Conservation (phyloP, 108 stramenopile species). For the Cylindrotheca closterium region DNA sequence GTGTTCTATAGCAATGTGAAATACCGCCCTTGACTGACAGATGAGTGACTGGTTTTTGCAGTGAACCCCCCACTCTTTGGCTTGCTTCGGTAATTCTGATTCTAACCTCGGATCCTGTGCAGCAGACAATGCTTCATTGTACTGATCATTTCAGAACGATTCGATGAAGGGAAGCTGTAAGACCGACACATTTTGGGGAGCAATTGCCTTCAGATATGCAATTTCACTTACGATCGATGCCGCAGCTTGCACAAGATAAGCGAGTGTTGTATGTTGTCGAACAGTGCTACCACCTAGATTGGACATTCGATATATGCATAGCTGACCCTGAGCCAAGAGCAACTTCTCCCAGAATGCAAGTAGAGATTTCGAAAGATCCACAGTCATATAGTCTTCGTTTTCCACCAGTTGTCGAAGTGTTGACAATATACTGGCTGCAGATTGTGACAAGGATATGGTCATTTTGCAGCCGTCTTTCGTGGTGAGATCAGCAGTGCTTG, state of each 20-base stretch:
- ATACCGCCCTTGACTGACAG: constrained; percentile 40
- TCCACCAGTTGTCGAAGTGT: constrained; percentile 25
- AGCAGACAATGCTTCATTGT: constrained; percentile 38
- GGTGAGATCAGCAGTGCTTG: constrained; percentile 8
- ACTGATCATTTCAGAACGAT: no score
- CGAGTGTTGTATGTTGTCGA: constrained; percentile 35
- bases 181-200: no score
- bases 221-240: constrained; percentile 6
- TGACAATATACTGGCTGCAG: constrained; percentile 30
- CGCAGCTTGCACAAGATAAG: constrained; percentile 37
- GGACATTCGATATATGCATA: constrained; percentile 40
- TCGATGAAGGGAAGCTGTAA: constrained; percentile 1
- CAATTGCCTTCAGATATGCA: no score
- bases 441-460: constrained; percentile 32
- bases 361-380: constrained; percentile 41
- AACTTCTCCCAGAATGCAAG: constrained; percentile 45
- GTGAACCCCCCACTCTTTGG: constrained; percentile 42
- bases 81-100: constrained; percentile 33
- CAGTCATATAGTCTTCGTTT: constrained; percentile 33
- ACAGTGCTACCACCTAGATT: constrained; percentile 10
- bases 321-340: constrained; percentile 43
- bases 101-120: constrained; percentile 46
- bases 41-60: constrained; percentile 44
- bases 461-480: constrained; percentile 40
- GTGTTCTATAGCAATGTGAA: constrained; percentile 37